phyloP scores from a whole-genome alignment of 2,329 filamentous ascomycete genomes.

The Knufia petricola region DNA sequence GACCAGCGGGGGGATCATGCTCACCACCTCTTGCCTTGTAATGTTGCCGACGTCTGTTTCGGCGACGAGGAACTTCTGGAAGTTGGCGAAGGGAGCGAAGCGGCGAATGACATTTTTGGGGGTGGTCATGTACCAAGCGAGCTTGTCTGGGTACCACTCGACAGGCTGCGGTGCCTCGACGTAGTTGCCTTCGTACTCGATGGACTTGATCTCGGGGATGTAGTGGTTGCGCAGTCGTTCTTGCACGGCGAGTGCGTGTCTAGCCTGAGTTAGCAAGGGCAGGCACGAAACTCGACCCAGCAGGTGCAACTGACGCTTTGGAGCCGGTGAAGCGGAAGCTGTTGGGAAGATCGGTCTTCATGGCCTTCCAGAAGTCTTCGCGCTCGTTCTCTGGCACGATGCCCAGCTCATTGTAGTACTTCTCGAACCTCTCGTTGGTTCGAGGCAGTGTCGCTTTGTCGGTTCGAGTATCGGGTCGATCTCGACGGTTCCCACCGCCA shows the following conservation, averaged over 20 bases:
- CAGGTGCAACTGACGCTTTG: conserved; percentile 55
- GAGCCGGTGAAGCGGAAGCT: conserved; percentile 97
- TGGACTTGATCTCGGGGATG: conserved; percentile 78
- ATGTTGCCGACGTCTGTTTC: conserved; percentile 97
- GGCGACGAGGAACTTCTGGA: conserved; percentile 95
- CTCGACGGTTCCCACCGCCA: conserved; percentile 25
- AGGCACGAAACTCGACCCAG: not conserved
- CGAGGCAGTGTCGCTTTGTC: conserved; percentile 58
- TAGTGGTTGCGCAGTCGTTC: conserved; percentile 79
- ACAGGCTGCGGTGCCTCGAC: conserved; percentile 77
- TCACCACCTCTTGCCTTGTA: conserved; percentile 92
- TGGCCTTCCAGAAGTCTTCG: conserved; percentile 70
- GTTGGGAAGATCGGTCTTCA: conserved; percentile 82
- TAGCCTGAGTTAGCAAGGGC: conserved; percentile 28
- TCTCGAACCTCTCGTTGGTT: conserved; percentile 74
- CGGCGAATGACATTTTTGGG: conserved; percentile 92
- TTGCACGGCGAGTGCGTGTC: conserved; percentile 86
- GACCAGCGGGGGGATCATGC: conserved; percentile 94
- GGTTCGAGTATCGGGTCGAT: conserved; percentile 29
- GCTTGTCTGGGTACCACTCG: conserved; percentile 84
- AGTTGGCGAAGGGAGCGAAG: conserved; percentile 85
- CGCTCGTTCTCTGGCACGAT: conserved; percentile 70
- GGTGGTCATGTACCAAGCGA: conserved; percentile 97
- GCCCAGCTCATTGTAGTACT: conserved; percentile 72
- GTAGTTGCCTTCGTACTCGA: conserved; percentile 69